phyloP scores from a whole-genome alignment of 345 rosid species.

The Melaleuca quinquenervia region DNA sequence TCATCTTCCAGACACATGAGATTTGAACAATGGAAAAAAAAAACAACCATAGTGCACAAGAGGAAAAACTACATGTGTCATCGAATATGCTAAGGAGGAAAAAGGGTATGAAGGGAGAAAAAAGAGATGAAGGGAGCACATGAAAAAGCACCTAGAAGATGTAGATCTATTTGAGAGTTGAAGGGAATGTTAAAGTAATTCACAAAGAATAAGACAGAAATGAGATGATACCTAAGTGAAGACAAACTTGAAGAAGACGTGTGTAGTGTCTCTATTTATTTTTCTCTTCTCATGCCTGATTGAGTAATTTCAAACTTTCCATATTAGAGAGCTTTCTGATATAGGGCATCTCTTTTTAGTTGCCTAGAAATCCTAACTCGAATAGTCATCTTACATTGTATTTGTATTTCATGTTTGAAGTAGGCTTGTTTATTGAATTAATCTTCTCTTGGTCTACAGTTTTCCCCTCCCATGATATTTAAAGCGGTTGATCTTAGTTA shows the following conservation, averaged over 20 bases:
- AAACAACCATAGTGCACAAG: fast-evolving
- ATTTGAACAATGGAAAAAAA: not conserved
- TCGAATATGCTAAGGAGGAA: not conserved
- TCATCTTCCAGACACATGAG: not conserved
- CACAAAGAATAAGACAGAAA: not conserved
- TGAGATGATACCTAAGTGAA: not conserved
- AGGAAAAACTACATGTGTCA: not conserved
- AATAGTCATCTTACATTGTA: not conserved
- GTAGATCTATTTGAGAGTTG: not conserved
- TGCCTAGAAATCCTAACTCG: not conserved
- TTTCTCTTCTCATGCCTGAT: not conserved
- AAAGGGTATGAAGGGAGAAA: not conserved
- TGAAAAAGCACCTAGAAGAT: not conserved
- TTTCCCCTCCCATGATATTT: not conserved
- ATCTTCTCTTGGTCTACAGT: not conserved
- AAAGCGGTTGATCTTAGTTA: not conserved
- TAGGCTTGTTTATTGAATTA: not conserved
- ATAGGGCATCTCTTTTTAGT: not conserved
- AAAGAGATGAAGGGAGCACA: not conserved
- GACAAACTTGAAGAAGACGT: not conserved
- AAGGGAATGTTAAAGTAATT: not conserved
- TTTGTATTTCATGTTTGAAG: not conserved
- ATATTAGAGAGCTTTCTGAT: not conserved
- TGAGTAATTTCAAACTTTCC: not conserved
- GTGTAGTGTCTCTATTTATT: not conserved